Evolutionary conservation across 441 rosid species (phyloP).

Genomic region (Theobroma grandiflorum): DNA sequence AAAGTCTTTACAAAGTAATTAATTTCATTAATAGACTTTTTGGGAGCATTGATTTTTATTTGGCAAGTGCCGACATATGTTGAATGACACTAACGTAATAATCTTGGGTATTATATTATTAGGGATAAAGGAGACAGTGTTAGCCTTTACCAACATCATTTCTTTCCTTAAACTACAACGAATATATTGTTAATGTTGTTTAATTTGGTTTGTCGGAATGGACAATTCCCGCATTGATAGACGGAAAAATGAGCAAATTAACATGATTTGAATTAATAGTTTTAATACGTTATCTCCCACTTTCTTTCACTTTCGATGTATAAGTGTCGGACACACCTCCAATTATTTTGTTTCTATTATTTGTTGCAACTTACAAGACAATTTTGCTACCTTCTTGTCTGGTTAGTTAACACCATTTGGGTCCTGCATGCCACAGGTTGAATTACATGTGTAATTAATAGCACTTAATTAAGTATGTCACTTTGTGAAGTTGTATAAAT

Average conservation of each 20-base stretch:
- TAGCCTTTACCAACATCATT: not conserved
- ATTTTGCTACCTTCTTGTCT: not conserved
- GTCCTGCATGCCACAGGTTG: not conserved
- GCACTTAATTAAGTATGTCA: too few relatives aligned
- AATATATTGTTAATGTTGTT: not conserved
- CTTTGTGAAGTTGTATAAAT: too few relatives aligned
- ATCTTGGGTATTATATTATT: not conserved
- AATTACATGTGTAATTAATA: not conserved
- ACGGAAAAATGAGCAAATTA: not conserved
- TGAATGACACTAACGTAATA: not conserved
- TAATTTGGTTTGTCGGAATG: not conserved
- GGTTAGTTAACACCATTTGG: slow-evolving; percentile 5
- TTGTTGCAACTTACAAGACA: too few relatives aligned
- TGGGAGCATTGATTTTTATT: not conserved
- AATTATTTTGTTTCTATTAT: not conserved
- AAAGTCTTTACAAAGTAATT: too few relatives aligned
- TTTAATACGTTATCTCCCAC: not conserved
- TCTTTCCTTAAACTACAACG: not conserved
- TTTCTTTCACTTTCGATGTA: not conserved
- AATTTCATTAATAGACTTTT: too few relatives aligned
- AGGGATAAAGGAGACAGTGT: not conserved
- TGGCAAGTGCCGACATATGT: not conserved
- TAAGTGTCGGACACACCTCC: not conserved
- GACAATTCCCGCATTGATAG: not conserved
- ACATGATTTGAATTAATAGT: not conserved